These are phyloP conservation scores for Exophiala alcalophila DNA, from an alignment of 2,329 filamentous ascomycete species.

Conservation along the genomic window DNA sequence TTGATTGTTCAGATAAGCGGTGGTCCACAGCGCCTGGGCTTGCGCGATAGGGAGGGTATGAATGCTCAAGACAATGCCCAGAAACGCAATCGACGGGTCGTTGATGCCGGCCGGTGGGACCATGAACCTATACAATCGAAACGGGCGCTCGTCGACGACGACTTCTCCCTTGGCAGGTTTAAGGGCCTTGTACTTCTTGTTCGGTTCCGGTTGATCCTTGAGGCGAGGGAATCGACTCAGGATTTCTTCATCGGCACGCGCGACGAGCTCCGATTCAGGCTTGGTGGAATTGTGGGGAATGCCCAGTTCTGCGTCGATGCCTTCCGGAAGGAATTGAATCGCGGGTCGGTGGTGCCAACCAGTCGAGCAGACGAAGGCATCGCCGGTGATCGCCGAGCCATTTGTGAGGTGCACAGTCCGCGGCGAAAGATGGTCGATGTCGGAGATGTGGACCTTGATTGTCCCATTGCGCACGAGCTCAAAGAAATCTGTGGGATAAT, in stretches of 20 bases:
- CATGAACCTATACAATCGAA: constrained; percentile 48
- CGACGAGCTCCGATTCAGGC: constrained; percentile 32
- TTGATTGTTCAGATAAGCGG: constrained; percentile 59
- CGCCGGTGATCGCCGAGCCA: constrained; percentile 44
- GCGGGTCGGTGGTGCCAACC: constrained; percentile 54
- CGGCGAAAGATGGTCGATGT: constrained; percentile 50
- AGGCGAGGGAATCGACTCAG: constrained; percentile 52
- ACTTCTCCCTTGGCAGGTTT: constrained; percentile 1
- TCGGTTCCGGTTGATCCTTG: constrained; percentile 39
- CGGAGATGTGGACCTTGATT: constrained; percentile 55
- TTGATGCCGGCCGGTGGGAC: constrained; percentile 35
- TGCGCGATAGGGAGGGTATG: constrained; percentile 43
- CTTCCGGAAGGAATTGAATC: constrained; percentile 48
- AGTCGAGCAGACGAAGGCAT: constrained; percentile 55
- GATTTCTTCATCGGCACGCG: constrained; percentile 51
- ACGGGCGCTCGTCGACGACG: constrained; percentile 28
- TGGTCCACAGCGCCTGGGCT: constrained; percentile 58
- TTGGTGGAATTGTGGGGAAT: constrained; percentile 38
- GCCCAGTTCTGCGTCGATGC: constrained; percentile 44
- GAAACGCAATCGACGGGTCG: constrained; percentile 48
- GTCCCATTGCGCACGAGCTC: constrained; percentile 53
- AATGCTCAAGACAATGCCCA: constrained; percentile 47
- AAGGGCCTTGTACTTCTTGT: constrained; percentile 19
- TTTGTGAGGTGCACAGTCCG: constrained; percentile 48
- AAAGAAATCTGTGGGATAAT: constrained; percentile 58